These are phyloP conservation scores for Aspergillus viridinutans DNA, from an alignment of 2,329 filamentous ascomycete genomes.

Conservation along the genomic window DNA sequence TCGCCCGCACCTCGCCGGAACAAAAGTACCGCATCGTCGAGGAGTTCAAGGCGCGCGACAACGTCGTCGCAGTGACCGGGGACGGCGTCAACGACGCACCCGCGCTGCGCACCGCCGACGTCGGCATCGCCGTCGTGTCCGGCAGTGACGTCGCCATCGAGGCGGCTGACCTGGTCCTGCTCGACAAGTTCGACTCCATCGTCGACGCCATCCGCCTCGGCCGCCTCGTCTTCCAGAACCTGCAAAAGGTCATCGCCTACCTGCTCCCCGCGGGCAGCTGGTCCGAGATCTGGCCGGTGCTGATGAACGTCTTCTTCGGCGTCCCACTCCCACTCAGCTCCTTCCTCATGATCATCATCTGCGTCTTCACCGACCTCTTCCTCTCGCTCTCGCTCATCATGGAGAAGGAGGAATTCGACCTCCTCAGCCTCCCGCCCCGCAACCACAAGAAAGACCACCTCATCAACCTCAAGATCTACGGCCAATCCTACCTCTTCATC, in stretches of 20 bases:
- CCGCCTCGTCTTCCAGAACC: conserved; percentile 33
- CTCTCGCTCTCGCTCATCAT: conserved; percentile 50
- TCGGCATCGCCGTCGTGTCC: conserved; percentile 33
- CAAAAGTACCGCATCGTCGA: conserved; percentile 43
- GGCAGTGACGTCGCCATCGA: conserved; percentile 41
- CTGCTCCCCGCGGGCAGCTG: conserved; percentile 51
- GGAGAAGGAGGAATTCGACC: conserved; percentile 54
- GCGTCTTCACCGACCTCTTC: conserved; percentile 54
- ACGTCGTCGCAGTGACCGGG: conserved; percentile 40
- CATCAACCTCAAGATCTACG: conserved; percentile 51
- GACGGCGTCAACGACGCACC: conserved; percentile 37
- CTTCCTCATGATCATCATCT: conserved; percentile 58
- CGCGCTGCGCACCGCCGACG: conserved; percentile 29
- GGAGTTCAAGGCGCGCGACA: conserved; percentile 35
- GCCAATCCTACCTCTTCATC: conserved; percentile 51
- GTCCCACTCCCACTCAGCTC: conserved; percentile 49
- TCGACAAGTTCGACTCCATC: conserved; percentile 34
- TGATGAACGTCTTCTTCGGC: conserved; percentile 55
- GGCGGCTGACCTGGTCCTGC: conserved; percentile 36
- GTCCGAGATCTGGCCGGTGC: conserved; percentile 56
- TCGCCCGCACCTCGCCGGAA: conserved; percentile 42
- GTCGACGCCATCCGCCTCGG: conserved; percentile 30
- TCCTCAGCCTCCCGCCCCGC: conserved; percentile 49
- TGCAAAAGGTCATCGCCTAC: conserved; percentile 38
- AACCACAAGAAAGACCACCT: conserved; percentile 50